phyloP scores from a whole-genome alignment of 164 flowering plant genomes.

The Stephania japonica region DNA sequence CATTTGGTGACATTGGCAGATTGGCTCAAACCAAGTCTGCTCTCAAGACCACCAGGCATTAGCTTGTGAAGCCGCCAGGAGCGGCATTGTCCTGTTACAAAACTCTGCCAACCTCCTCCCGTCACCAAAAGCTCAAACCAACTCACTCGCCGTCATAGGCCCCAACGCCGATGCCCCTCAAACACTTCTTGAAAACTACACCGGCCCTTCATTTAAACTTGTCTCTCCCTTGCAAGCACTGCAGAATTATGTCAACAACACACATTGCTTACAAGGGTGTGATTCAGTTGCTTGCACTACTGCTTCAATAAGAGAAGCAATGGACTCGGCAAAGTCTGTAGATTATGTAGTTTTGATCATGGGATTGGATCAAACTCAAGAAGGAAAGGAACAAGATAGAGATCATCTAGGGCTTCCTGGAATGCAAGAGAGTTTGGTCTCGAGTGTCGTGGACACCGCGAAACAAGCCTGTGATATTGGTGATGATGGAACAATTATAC shows the following conservation, averaged over 20 bases:
- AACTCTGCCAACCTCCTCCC: constrained; percentile 57
- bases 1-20: constrained; percentile 37
- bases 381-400: constrained; percentile 55
- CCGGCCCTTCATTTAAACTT: constrained; percentile 53
- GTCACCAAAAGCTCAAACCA: constrained; percentile 27
- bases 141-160: constrained; percentile 62
- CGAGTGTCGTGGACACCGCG: constrained; percentile 46
- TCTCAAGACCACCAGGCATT: constrained; percentile 39
- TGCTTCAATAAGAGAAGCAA: constrained; percentile 35
- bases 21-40: constrained; percentile 42
- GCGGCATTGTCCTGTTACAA: constrained; percentile 63
- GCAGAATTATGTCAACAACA: constrained; percentile 29
- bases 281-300: constrained; percentile 41
- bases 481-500: no score
- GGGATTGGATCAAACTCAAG: constrained; percentile 76
- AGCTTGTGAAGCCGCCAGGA: constrained; percentile 59
- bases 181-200: constrained; percentile 60
- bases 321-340: constrained; percentile 42
- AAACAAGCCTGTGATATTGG: constrained; percentile 65
- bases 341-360: constrained; percentile 63
- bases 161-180: constrained; percentile 53
- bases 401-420: constrained; percentile 59
- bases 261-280: constrained; percentile 43
- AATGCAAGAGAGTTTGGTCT: constrained; percentile 49
- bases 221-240: constrained; percentile 46